Conservation (phyloP, 768 basidiomycete species). For the Royoungia palumana region DNA sequence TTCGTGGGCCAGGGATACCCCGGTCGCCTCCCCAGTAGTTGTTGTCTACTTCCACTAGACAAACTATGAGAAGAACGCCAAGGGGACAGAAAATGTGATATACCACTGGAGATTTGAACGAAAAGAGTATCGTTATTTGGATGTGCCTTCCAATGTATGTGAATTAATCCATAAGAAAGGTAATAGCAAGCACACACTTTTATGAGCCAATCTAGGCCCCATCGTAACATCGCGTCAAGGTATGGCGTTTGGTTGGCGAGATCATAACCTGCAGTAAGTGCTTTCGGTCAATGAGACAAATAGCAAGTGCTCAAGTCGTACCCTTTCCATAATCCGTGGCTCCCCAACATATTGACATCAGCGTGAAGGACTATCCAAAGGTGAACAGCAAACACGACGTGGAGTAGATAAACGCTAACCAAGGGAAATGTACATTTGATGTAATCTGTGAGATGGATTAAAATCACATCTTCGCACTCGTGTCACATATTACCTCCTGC, state of each 20-base stretch:
- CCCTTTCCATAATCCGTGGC: conserved; percentile 81
- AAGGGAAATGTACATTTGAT: conserved; percentile 87
- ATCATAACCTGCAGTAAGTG: conserved; percentile 60
- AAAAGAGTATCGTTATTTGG: conserved; percentile 67
- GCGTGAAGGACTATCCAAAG: conserved; percentile 59
- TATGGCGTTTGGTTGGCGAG: conserved; percentile 84
- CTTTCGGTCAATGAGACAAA: neutral
- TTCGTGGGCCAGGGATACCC: conserved; percentile 68
- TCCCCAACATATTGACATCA: conserved; percentile 90
- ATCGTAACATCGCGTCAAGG: conserved; percentile 87
- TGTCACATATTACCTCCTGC: conserved; percentile 64
- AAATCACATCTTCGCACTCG: neutral
- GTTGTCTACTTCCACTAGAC: conserved; percentile 58
- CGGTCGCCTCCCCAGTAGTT: conserved; percentile 89
- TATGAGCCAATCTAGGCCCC: conserved; percentile 91
- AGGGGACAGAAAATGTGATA: conserved; percentile 1
- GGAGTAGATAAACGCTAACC: conserved; percentile 38
- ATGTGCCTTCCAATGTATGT: conserved; percentile 58
- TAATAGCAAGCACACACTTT: conserved; percentile 48
- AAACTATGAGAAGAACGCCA: neutral
- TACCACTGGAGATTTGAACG: conserved; percentile 72
- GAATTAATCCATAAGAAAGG: neutral
- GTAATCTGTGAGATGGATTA: conserved; percentile 52
- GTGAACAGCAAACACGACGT: neutral
- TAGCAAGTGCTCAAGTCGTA: conserved; percentile 20